These are phyloP conservation scores for Dioszegia crocea DNA, from an alignment of 768 basidiomycete genomes.

Conservation along the genomic window DNA sequence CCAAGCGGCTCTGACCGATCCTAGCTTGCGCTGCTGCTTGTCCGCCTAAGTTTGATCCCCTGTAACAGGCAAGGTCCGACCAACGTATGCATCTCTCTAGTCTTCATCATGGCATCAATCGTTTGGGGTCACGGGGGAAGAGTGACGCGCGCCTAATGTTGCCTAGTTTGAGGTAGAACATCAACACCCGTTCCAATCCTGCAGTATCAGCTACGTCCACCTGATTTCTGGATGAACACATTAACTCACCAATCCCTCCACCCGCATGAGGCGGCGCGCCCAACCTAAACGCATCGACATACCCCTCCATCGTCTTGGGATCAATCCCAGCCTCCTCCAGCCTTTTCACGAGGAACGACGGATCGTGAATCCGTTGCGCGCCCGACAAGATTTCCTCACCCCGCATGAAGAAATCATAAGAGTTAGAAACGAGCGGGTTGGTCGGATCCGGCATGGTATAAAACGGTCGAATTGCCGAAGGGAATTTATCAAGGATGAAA, in stretches of 20 bases:
- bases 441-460: constrained; percentile 98
- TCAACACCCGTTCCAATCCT: constrained; percentile 78
- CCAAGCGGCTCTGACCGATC: too few species aligned
- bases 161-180: constrained; percentile 95
- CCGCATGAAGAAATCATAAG: constrained; percentile 99
- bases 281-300: constrained; percentile 89
- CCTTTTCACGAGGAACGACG: constrained; percentile 70
- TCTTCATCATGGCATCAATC: constrained; percentile 67
- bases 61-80: too few species aligned
- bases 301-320: constrained; percentile 73
- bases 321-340: constrained; percentile 86
- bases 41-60: too few species aligned
- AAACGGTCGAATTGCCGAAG: constrained; percentile 88
- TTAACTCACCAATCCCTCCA: constrained; percentile 71
- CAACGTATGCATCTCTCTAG: not conserved
- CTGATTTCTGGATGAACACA: not conserved
- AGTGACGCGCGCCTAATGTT: constrained; percentile 88
- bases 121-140: constrained; percentile 96
- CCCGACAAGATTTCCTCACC: constrained; percentile 98
- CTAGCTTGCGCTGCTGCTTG: too few species aligned
- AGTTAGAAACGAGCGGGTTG: constrained; percentile 90
- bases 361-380: constrained; percentile 94
- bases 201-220: constrained; percentile 1
- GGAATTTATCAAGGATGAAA: constrained; percentile 99
- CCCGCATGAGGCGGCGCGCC: constrained; percentile 96